phyloP scores from a whole-genome alignment of 345 rosid genomes.

The Erucastrum elatum region DNA sequence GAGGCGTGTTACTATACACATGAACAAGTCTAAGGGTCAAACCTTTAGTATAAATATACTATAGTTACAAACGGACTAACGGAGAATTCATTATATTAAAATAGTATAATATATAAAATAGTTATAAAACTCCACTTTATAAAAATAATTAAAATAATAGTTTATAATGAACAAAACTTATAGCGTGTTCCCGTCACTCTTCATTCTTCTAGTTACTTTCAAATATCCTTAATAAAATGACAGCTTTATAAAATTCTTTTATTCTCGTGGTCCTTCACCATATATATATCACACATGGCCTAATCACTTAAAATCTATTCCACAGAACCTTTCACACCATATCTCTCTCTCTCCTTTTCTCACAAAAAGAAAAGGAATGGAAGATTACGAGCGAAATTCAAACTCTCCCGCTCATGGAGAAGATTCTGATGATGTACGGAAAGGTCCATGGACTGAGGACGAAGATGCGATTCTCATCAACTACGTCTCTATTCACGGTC shows the following conservation, averaged over 20 bases:
- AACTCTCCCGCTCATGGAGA: slow-evolving; percentile 44
- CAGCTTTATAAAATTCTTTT: background rate
- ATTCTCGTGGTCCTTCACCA: slow-evolving; percentile 31
- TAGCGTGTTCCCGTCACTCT: background rate
- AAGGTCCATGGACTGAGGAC: slow-evolving; percentile 88
- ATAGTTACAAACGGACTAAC: too few relatives aligned
- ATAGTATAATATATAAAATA: too few relatives aligned
- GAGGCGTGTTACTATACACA: too few relatives aligned
- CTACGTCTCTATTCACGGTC: slow-evolving; percentile 65
- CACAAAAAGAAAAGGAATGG: slow-evolving; percentile 28
- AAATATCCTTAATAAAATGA: background rate
- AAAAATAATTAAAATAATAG: too few relatives aligned
- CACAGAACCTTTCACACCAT: too few relatives aligned
- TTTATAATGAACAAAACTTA: background rate
- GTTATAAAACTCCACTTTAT: too few relatives aligned
- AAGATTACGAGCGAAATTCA: slow-evolving; percentile 38
- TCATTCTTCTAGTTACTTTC: background rate
- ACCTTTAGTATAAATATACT: too few relatives aligned
- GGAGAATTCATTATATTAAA: too few relatives aligned
- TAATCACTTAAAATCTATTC: slow-evolving; percentile 10
- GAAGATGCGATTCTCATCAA: slow-evolving; percentile 66
- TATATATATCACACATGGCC: background rate
- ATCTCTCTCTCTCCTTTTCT: too few relatives aligned
- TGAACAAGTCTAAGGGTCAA: too few relatives aligned
- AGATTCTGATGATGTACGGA: slow-evolving; percentile 49